Base-by-base conservation (phyloP, 1,139 yeast genomes). In the Spathaspora sp. region DNA sequence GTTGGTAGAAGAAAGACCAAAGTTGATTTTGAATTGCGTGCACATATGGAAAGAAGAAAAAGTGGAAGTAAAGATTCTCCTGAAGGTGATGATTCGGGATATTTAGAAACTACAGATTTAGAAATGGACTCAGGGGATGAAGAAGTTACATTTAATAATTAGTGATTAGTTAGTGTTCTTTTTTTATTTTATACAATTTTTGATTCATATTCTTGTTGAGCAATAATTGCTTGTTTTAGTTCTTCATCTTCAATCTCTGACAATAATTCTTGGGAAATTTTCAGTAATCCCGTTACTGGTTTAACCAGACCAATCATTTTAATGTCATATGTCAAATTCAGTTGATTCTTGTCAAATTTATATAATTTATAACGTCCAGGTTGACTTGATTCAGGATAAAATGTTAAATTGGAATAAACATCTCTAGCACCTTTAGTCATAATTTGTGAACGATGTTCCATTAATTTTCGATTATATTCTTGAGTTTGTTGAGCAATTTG, bases 401-500 rank as follows among this genome's bases (percentile, higher is more conserved):
- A 89, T 34, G 76, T 73, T 39, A 86, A 73, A 25, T 95, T 95
- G 0, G 97, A 86, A 61, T 89, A 93, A 1, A 88, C 81, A 63
- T 93, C 99, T 58, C 85, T 82, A 24, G 78, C 63, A 1, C 91
- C 95, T 47, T 82, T 80, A 13, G 67, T 53, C 68, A 69, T 73
- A 4, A 78, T 65, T 46, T 81, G 81, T 17, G 70, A 68, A 51
- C 97, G 72, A 46, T 81, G 83, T 48, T 82, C 83, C 29, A 77
- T 67, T 42, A 90, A 65, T 47, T 77, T 76, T 31, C 79, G 69
- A 63, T 90, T 91, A 63, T 80, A 88, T 46, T 81, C 81, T 51
- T 85, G 74, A 6, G 91, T 82, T 29, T 95, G 86, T 17, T 76
- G 67, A 0, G 97, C 96, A 55, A 89, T 90, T 60, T 89, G 93